Evolutionary conservation across 108 stramenopile species (phyloP).

Genomic region (Cyclotella cryptica): DNA sequence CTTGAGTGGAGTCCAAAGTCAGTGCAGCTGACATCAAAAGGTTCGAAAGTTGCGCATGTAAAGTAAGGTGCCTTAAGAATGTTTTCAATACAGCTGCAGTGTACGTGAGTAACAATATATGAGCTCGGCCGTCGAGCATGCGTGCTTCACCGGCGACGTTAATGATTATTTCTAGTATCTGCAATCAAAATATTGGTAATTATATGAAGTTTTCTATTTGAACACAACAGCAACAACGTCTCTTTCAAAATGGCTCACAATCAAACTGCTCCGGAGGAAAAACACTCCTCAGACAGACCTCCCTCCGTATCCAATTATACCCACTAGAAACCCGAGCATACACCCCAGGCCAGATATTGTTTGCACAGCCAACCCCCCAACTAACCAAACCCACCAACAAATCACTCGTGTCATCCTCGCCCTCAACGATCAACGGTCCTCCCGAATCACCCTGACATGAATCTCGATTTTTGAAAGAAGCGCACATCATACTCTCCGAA

Average conservation of each 20-base stretch:
- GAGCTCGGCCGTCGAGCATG: no score
- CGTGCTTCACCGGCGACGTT: no score
- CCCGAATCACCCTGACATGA: slow-evolving; percentile 42
- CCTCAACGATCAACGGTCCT: slow-evolving; percentile 22
- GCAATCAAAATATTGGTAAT: no score
- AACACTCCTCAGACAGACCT: slow-evolving; percentile 38
- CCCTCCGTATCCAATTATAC: slow-evolving; percentile 48
- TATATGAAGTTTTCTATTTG: not conserved
- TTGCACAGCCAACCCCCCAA: slow-evolving; percentile 53
- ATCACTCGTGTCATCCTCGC: not conserved
- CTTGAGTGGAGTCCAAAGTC: no score
- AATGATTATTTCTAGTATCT: no score
- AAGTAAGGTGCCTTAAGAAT: no score
- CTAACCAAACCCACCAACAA: slow-evolving; percentile 38
- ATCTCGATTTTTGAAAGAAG: slow-evolving; percentile 14
- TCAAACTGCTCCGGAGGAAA: slow-evolving; percentile 2
- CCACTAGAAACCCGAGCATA: slow-evolving; percentile 45
- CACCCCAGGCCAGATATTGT: slow-evolving; percentile 53
- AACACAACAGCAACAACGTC: not conserved
- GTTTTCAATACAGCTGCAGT: no score
- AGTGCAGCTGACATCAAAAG: no score
- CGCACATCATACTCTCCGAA: slow-evolving; percentile 32
- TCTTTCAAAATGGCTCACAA: slow-evolving; percentile 21
- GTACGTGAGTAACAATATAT: no score
- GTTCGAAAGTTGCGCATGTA: no score